Conservation (phyloP, 371 early-diverging fungal species). For the Umbelopsis sp. region DNA sequence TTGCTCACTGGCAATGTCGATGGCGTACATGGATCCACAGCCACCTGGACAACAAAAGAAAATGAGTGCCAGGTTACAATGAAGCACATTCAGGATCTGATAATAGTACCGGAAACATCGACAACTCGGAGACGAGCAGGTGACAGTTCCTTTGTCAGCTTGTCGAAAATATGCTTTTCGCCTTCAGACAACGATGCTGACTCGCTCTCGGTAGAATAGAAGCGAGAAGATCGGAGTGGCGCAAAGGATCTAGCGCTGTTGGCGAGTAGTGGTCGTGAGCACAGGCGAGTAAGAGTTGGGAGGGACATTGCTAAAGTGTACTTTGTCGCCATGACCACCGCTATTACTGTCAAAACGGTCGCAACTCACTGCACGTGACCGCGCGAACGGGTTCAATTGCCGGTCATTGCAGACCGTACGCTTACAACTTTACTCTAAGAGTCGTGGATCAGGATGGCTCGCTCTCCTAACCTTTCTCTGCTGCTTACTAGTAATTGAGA, state of each 20-base stretch:
- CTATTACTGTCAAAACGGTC: not conserved
- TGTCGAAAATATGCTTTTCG: constrained; percentile 74
- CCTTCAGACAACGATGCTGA: constrained; percentile 53
- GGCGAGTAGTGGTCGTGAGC: not conserved
- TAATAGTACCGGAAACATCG: constrained; percentile 75
- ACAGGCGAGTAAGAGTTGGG: not conserved
- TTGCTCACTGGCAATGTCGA: constrained; percentile 76
- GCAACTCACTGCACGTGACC: not conserved
- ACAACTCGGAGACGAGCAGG: constrained; percentile 79
- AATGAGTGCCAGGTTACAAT: not conserved
- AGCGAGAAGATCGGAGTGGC: not conserved
- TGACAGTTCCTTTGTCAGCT: constrained; percentile 66
- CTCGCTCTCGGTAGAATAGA: constrained; percentile 29
- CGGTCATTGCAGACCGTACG: too few species aligned
- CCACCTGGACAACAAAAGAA: constrained; percentile 63
- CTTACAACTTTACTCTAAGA: too few species aligned
- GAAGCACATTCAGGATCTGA: constrained; percentile 4
- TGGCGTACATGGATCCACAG: constrained; percentile 93
- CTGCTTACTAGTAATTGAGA: too few species aligned
- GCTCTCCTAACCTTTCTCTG: too few species aligned
- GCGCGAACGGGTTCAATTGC: too few species aligned
- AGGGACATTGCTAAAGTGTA: not conserved
- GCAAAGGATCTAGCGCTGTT: not conserved
- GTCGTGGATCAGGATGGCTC: too few species aligned
- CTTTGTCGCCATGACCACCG: not conserved